phyloP scores from a whole-genome alignment of 2,329 filamentous ascomycete species.

The Sodiomyces alkalinus region DNA sequence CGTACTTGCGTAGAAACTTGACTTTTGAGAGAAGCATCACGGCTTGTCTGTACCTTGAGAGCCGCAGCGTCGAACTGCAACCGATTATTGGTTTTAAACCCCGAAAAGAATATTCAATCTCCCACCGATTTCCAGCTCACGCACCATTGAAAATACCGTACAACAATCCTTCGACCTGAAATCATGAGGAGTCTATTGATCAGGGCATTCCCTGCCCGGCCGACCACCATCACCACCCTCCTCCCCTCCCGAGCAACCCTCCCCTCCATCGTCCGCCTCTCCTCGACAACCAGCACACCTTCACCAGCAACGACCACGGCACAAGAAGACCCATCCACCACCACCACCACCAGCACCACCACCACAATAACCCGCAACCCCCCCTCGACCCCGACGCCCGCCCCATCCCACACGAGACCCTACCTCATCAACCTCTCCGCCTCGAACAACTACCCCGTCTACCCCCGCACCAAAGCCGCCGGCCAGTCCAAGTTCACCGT shows the following conservation, averaged over 20 bases:
- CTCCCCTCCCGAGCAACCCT: conserved; percentile 1
- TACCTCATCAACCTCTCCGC: conserved; percentile 62
- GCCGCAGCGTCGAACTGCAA: too few relatives aligned
- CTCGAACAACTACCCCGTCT: conserved; percentile 60
- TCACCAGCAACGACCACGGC: too few relatives aligned
- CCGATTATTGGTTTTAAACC: too few relatives aligned
- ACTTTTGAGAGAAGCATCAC: too few relatives aligned
- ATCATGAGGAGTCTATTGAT: not conserved
- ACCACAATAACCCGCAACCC: conserved; percentile 8
- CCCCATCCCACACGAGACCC: conserved; percentile 47
- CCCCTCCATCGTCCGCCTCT: conserved; percentile 4
- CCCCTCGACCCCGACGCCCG: conserved; percentile 22
- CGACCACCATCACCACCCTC: not conserved
- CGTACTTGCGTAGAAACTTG: too few relatives aligned
- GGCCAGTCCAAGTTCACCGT: conserved; percentile 61
- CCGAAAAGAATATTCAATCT: too few relatives aligned
- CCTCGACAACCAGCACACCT: conserved; percentile 4
- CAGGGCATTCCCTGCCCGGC: conserved; percentile 1
- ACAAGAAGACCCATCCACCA: too few relatives aligned
- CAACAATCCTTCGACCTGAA: not conserved
- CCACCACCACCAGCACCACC: conserved; percentile 2
- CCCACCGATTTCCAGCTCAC: too few relatives aligned
- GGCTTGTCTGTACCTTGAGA: too few relatives aligned
- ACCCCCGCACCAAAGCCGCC: conserved; percentile 56
- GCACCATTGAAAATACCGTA: too few relatives aligned